Evolutionary conservation across 257 asterid genomes (phyloP), one percentile per base, ranked within the genome.

Genomic region (Rehmannia glutinosa): DNA sequence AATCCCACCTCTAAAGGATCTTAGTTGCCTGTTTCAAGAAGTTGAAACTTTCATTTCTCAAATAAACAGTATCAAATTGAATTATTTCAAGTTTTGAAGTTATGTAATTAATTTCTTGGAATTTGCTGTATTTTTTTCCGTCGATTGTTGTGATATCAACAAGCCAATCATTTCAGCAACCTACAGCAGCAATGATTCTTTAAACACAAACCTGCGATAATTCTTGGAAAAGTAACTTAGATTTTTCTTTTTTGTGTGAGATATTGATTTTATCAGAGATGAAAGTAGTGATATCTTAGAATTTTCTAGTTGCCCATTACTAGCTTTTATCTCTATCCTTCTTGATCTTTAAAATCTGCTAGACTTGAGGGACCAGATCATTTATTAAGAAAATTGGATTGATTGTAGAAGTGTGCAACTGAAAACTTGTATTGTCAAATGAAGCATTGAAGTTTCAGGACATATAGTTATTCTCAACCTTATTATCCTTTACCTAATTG

Each of bases 21-120:
- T 20, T 33, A 42, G 38, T 54, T 62, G 53, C 66, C 57, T 3
- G 28, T 36, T n/a, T 75, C 38, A 49, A 54, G 35, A 46, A 69
- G 8, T 30, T 36, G 19, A 20, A 49, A n/a, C 46, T 36, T 64
- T 38, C 33, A 42, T 45, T 55, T 17, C 2, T 19, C n/a, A 53
- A 23, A 28, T n/a, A 16, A 69, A 46, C 38, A 0, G 54, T 36
- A 47, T 15, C 10, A 35, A 7, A 8, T 38, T 32, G 65, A 20
- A 20, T 7, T 43, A 15, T 3, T 32, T 16, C 46, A 11, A 13
- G 0, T 23, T 42, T 36, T 53, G 9, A 41, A 49, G 52, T 13
- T 39, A 6, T 47, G 47, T 17, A 35, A 8, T 33, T 38, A 23
- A 2, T 36, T 53, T 41, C 10, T 1, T 4, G 23, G 36, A 52